Base-by-base conservation (phyloP, 495 filamentous ascomycete genomes). In the Symbiotaphrina buchneri region DNA sequence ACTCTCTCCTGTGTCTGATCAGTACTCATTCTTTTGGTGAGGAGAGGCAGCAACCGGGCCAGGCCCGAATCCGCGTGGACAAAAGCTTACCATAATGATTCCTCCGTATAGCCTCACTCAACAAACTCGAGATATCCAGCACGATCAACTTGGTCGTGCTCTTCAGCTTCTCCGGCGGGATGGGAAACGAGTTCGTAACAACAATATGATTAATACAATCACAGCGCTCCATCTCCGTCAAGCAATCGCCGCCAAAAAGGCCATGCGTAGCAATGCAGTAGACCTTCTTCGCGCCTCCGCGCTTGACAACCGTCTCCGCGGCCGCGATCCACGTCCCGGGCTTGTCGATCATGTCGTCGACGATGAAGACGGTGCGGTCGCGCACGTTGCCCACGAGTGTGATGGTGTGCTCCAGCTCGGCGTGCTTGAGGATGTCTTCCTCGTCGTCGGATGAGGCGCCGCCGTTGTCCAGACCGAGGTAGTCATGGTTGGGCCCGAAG, bases 291-390 rank as follows among this genome's bases (percentile, higher is more conserved):
- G 90, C 87, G 28, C 68, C 70, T 40, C 84, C 87, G 38, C 79
- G 63, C 61, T 93, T 92, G 32, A 90, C 77, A 1, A 93, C 84
- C 5, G 85, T 93, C 56, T 97, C 87, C 6, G 87, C 87, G n/a
- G 87, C 87, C 6, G 85, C 87, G 41, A 95, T 87, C 87, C 87
- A 97, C 13, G 80, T 90, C 14, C 79, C 81, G 18, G 80, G 70
- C 50, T 91, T 92, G 56, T 97, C 87, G 41, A 97, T 94, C 78
- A 97, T 92, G 51, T 97, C 87, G 55, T 97, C 87, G 29, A 97
- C 74, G 37, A 97, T 76, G 49, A 97, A 74, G 22, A 94, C 87
- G 2, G 78, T 68, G 33, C 73, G 68, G 48, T 74, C 69, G 41
- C 67, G 69, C 32, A 97, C 87, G 39, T 95, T 79, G 36, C 87